These are phyloP conservation scores for Ogataea sp. DNA, from an alignment of 805 yeast genomes.

Conservation along the genomic window DNA sequence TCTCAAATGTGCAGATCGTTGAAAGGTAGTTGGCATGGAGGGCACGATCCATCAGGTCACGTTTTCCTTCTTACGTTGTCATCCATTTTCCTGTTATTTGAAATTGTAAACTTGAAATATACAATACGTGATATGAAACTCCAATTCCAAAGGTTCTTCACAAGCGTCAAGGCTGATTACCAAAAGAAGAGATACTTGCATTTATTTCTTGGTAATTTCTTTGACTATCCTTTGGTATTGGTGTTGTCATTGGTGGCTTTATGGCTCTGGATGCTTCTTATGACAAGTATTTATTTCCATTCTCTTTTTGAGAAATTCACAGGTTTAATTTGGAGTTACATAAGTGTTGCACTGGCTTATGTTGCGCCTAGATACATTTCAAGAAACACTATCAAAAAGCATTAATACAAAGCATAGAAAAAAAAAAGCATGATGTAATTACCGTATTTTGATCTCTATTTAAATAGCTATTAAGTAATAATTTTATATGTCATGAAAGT, in stretches of 20 bases:
- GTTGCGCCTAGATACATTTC: constrained; percentile 20
- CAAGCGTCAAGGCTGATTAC: not conserved
- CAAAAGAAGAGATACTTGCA: constrained; percentile 1
- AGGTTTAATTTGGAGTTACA: constrained; percentile 59
- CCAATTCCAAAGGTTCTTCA: constrained; percentile 3
- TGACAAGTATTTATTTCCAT: constrained; percentile 84
- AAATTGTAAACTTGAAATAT: constrained; percentile 28
- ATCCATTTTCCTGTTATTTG: constrained; percentile 58
- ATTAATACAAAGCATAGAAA: too few relatives aligned
- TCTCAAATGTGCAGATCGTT: constrained; percentile 41
- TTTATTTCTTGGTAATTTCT: constrained; percentile 1
- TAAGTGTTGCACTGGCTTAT: constrained; percentile 42
- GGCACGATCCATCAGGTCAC: constrained; percentile 97
- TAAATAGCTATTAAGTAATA: too few relatives aligned
- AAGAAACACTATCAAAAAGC: constrained; percentile 22
- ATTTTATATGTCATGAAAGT: too few relatives aligned
- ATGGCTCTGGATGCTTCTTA: constrained; percentile 84
- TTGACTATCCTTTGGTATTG: constrained; percentile 17
- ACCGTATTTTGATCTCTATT: too few relatives aligned
- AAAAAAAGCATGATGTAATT: too few relatives aligned
- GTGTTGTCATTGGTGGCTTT: constrained; percentile 31
- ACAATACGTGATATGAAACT: constrained; percentile 6
- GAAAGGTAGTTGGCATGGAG: constrained; percentile 72
- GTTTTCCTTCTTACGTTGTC: constrained; percentile 69
- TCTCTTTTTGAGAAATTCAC: constrained; percentile 64